Percentiles rank a stretch among this genome's conserved stretches.
Evolutionary conservation across 495 filamentous ascomycete species (phyloP).

Genomic region (Lepidopterella palustris): DNA sequence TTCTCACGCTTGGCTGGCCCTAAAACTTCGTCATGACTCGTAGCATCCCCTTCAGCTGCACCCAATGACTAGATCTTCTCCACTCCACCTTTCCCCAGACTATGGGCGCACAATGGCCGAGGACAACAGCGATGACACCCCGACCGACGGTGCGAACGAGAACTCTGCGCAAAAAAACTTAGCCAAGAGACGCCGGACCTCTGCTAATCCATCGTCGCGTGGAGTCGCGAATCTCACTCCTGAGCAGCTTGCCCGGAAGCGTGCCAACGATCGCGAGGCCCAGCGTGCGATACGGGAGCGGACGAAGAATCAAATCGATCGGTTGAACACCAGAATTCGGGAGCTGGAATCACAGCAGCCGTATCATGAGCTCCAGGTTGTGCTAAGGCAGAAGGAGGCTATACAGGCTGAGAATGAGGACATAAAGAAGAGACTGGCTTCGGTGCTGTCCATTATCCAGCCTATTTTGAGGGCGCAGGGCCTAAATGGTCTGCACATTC

Average conservation of each 20-base stretch:
- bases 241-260: conserved; percentile 40
- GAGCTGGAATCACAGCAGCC: conserved; percentile 55
- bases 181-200: conserved; percentile 25
- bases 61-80: not conserved
- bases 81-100: not conserved
- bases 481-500: conserved; percentile 28
- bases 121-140: not conserved
- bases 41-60: not conserved
- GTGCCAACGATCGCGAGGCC: conserved; percentile 41
- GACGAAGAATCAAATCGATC: conserved; percentile 37
- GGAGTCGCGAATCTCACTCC: conserved; percentile 40
- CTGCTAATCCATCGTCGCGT: conserved; percentile 20
- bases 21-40: not conserved
- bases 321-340: conserved; percentile 32
- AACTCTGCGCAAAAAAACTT: no score
- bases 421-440: conserved; percentile 54
- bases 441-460: conserved; percentile 58
- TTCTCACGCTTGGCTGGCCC: not conserved
- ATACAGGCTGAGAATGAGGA: conserved; percentile 65
- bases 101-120: conserved; percentile 4
- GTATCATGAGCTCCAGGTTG: conserved; percentile 69
- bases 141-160: not conserved
- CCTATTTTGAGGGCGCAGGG: conserved; percentile 45
- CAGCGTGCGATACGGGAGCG: conserved; percentile 40
- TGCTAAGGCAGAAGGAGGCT: conserved; percentile 60